Base-by-base conservation (phyloP, 371 early-diverging fungal genomes). In the Quaeritorhiza haematococci region DNA sequence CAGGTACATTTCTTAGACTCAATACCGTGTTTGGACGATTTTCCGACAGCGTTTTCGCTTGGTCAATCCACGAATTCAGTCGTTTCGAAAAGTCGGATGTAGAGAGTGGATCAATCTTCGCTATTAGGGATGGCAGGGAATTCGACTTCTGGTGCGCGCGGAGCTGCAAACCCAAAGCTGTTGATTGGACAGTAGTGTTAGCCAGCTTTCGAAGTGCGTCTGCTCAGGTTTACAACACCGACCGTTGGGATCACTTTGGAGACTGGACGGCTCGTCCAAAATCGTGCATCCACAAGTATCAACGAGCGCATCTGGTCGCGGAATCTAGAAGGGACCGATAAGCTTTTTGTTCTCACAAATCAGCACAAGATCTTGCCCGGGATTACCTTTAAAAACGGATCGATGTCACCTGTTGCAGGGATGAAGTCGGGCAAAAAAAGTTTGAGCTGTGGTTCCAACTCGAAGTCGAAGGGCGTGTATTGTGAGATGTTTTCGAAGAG, bases 381-480 rank as follows among this genome's bases (percentile, higher is more conserved):
- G 19, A 13, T 38, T 46, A 78, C 76, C 63, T 80, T 80, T 49
- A 80, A 72, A 53, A 80, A 74, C 4, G 79, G 75, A 49, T 80
- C 81, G 47, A 79, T 75, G 53, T 80, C 81, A 2, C 81, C 81
- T 32, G 77, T 74, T 1, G 78, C 69, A 1, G 81, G 78, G 41
- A 80, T 75, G 55, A 60, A 79, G 35, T 80, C 81, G 1, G 81
- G 81, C n/a, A 79, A 58, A 44, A 80, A 80, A 3, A 71, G 66
- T 35, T 74, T 66, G 10, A 80, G 49, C 46, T 66, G 57, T 1
- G 73, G 61, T 13, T 76, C 75, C 28, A 79, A 55, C 10, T 78
- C 76, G 3, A 64, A 60, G 21, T 73, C 68, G 23, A 74, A 66
- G 15, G 77, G 74, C 55, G 59, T 64, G 56, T 73, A 78, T 26